Evolutionary conservation across 768 basidiomycete genomes (phyloP).

Genomic region (Collybia nuda): DNA sequence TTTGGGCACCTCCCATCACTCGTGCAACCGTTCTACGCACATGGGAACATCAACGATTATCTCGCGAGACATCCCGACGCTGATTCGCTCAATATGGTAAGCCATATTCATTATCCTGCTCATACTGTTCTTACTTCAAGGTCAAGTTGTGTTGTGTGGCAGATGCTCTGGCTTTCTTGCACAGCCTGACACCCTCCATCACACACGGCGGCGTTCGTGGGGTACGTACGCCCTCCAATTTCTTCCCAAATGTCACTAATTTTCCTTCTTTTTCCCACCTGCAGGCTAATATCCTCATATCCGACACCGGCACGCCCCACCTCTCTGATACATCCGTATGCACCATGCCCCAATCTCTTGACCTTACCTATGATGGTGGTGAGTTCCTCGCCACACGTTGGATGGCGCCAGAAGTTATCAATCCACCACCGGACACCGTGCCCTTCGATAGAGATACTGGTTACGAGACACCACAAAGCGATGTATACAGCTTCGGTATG

Average conservation of each 20-base stretch:
- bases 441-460: not conserved
- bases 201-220: constrained; percentile 25
- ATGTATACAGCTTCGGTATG: constrained; percentile 25
- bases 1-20: constrained; percentile 11
- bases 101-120: not conserved
- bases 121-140: not conserved
- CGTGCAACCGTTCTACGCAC: constrained; percentile 7
- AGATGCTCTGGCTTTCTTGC: constrained; percentile 22
- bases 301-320: constrained; percentile 10
- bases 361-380: not conserved
- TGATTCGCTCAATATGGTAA: constrained; percentile 9
- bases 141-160: constrained; percentile 18
- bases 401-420: constrained; percentile 23
- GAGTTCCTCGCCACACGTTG: constrained; percentile 12
- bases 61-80: constrained; percentile 5
- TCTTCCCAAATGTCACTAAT: not conserved
- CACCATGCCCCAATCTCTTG: constrained; percentile 8
- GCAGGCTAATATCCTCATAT: constrained; percentile 27
- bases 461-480: constrained; percentile 6
- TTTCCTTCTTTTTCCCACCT: too few relatives aligned
- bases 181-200: constrained; percentile 20
- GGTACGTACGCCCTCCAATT: constrained; percentile 13
- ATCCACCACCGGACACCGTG: not conserved
- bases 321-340: constrained; percentile 21
- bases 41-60: constrained; percentile 14